Conservation (phyloP, 23 red algal genomes). For the Gracilaria vermiculophylla region DNA sequence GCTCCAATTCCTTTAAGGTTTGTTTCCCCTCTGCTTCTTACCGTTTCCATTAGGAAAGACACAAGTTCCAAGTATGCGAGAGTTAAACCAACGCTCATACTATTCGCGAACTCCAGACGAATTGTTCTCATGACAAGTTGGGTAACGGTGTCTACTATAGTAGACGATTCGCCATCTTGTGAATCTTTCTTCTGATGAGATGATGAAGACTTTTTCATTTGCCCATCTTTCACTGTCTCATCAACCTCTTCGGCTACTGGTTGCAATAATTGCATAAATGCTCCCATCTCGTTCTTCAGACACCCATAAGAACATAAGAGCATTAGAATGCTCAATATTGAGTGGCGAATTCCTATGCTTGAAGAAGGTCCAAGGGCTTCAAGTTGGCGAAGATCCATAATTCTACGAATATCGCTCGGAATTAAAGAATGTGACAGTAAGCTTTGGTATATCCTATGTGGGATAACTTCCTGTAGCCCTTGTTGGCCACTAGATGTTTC, state of each 20-base stretch:
- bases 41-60: neutral
- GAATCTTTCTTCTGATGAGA: neutral
- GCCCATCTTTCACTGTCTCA: neutral
- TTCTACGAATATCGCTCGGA: neutral
- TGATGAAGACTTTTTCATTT: neutral
- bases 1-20: neutral
- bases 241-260: neutral
- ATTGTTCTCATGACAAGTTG: neutral
- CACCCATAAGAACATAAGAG: neutral
- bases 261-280: neutral
- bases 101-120: constrained; percentile 41
- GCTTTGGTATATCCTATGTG: neutral
- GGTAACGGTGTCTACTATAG: neutral
- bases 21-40: neutral
- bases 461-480: neutral
- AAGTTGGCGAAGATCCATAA: neutral
- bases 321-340: constrained; percentile 12
- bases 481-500: neutral
- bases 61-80: constrained; percentile 48
- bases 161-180: neutral
- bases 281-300: neutral
- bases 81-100: constrained; percentile 54
- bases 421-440: neutral
- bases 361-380: neutral
- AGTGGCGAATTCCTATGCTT: neutral